Evolutionary conservation across 164 flowering plant species (phyloP).

Genomic region (Nymphaea colorata): DNA sequence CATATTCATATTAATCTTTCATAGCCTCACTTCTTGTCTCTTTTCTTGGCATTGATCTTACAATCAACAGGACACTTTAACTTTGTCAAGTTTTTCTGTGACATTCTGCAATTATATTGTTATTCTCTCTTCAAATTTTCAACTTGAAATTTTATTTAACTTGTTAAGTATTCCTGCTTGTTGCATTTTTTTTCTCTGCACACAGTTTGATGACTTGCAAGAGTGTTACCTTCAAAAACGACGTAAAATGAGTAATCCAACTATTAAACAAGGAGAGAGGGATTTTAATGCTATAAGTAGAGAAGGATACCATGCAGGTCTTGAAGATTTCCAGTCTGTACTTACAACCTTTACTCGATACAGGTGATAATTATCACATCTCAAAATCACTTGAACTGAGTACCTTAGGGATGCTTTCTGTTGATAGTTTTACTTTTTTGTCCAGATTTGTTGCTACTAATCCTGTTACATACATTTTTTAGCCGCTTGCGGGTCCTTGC

Average conservation of each 20-base stretch:
- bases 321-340: conserved; percentile 82
- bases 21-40: too few species aligned
- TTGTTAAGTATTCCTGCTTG: too few species aligned
- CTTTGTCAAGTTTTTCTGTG: too few species aligned
- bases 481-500: conserved; percentile 94
- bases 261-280: conserved; percentile 29
- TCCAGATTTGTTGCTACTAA: background rate
- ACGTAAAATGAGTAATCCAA: conserved; percentile 37
- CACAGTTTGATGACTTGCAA: conserved; percentile 90
- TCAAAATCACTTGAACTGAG: background rate
- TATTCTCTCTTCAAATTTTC: too few species aligned
- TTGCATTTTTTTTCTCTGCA: too few species aligned
- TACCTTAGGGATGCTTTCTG: background rate
- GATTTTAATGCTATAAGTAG: conserved; percentile 28
- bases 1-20: too few species aligned
- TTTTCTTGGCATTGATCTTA: too few species aligned
- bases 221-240: conserved; percentile 92
- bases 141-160: too few species aligned
- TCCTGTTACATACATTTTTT: conserved; percentile 6
- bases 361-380: conserved; percentile 39
- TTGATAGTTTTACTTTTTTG: background rate
- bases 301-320: conserved; percentile 71
- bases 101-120: too few species aligned
- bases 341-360: conserved; percentile 75
- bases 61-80: too few species aligned